Conservation (phyloP, 768 basidiomycete species). For the Suillus subluteus region DNA sequence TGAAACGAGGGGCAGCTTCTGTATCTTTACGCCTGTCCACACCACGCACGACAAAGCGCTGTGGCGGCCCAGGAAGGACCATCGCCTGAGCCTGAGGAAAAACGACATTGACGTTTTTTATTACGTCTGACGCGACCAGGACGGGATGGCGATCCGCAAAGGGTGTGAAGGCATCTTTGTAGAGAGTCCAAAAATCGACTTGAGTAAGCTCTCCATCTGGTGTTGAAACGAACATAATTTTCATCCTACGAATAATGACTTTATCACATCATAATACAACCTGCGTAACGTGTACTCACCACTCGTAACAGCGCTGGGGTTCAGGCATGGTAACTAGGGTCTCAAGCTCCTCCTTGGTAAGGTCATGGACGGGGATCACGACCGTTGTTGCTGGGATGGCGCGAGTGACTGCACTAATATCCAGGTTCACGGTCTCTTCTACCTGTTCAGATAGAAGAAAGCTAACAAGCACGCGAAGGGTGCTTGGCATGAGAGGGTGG, state of each 20-base stretch:
- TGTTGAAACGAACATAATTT: slow-evolving; percentile 78
- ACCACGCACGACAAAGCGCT: slow-evolving; percentile 87
- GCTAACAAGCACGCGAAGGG: slow-evolving; percentile 67
- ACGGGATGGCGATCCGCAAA: slow-evolving; percentile 59
- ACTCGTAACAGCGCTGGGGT: slow-evolving; percentile 82
- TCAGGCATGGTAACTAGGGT: slow-evolving; percentile 60
- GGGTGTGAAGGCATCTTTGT: slow-evolving; percentile 80
- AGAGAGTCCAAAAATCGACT: slow-evolving; percentile 94
- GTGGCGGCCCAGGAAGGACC: slow-evolving; percentile 73
- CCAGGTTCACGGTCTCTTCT: slow-evolving; percentile 65
- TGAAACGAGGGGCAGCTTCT: slow-evolving; percentile 61
- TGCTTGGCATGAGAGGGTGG: slow-evolving; percentile 69
- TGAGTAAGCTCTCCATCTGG: slow-evolving; percentile 85
- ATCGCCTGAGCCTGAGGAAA: slow-evolving; percentile 88
- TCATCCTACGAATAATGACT: slow-evolving; percentile 68
- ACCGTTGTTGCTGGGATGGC: slow-evolving; percentile 58
- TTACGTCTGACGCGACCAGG: slow-evolving; percentile 88
- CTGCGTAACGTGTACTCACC: slow-evolving; percentile 46
- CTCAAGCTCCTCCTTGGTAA: slow-evolving; percentile 73
- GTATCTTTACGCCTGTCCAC: slow-evolving; percentile 71
- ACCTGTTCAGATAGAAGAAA: slow-evolving; percentile 73
- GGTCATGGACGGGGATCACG: slow-evolving; percentile 59
- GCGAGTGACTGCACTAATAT: slow-evolving; percentile 61
- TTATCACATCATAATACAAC: background rate
- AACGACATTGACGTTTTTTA: slow-evolving; percentile 87